Conservation (phyloP, 208 protist genomes). For the Vickermania spadyakhi region DNA sequence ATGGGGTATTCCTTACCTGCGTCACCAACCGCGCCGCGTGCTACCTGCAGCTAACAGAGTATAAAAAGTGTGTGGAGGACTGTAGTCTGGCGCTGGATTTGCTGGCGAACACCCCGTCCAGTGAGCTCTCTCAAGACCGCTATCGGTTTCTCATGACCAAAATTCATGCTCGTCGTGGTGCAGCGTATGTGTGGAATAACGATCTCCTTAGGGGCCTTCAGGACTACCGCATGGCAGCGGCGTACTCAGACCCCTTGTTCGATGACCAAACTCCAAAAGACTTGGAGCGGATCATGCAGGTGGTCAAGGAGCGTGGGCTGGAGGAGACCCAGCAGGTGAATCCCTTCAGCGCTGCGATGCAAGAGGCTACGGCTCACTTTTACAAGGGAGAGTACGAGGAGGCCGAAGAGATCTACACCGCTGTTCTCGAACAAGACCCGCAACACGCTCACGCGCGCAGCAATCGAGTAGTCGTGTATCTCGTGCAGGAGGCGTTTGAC, state of each 20-base stretch:
- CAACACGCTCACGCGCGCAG: constrained; percentile 46
- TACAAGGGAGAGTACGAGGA: constrained; percentile 52
- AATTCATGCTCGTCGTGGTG: constrained; percentile 72
- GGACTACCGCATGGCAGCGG: constrained; percentile 76
- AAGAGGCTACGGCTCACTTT: constrained; percentile 56
- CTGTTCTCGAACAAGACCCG: constrained; percentile 41
- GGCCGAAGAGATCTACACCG: constrained; percentile 42
- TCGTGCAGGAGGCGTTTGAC: constrained; percentile 62
- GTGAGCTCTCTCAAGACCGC: constrained; percentile 82
- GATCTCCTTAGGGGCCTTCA: constrained; percentile 47
- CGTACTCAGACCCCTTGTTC: constrained; percentile 54
- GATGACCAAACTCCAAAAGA: constrained; percentile 54
- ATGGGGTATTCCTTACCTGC: constrained; percentile 85
- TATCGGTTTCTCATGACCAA: constrained; percentile 85
- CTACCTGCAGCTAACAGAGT: constrained; percentile 72
- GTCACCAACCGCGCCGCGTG: constrained; percentile 85
- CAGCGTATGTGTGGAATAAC: constrained; percentile 72
- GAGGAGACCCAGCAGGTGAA: constrained; percentile 8
- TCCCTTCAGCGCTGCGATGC: constrained; percentile 29
- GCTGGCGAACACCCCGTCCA: constrained; percentile 85
- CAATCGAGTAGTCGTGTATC: constrained; percentile 63
- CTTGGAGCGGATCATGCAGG: constrained; percentile 40
- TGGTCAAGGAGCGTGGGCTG: constrained; percentile 37
- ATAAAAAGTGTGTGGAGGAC: constrained; percentile 76
- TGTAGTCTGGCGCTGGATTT: constrained; percentile 81